Percentiles rank a stretch among this genome's conserved stretches.
phyloP scores from a whole-genome alignment of 768 basidiomycete species.

The Dacryopinax spathularia region DNA sequence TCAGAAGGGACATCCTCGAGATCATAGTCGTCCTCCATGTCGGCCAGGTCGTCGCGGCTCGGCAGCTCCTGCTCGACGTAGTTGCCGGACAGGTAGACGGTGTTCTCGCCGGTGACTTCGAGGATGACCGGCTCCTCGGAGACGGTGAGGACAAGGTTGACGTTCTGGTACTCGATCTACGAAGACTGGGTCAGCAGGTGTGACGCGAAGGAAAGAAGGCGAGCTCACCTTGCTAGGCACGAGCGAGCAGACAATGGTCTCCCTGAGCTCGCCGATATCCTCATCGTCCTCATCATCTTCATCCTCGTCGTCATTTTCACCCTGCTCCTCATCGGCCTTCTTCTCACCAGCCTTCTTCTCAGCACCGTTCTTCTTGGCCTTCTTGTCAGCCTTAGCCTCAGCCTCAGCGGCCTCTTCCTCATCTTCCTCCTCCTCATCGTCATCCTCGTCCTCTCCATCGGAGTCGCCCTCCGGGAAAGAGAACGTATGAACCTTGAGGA shows the following conservation, averaged over 20 bases:
- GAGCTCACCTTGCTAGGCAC: constrained; percentile 58
- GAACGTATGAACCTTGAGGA: constrained; percentile 40
- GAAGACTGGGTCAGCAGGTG: not conserved
- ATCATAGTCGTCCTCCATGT: constrained; percentile 35
- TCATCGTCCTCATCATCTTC: constrained; percentile 17
- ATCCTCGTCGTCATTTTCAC: constrained; percentile 27
- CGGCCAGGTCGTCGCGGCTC: constrained; percentile 7
- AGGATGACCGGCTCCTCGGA: constrained; percentile 43
- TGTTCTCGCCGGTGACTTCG: constrained; percentile 66
- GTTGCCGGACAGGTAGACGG: constrained; percentile 69
- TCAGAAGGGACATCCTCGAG: constrained; percentile 71
- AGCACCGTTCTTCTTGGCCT: constrained; percentile 12
- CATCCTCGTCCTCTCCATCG: constrained; percentile 31
- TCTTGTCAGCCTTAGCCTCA: constrained; percentile 13
- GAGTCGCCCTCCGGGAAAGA: constrained; percentile 32
- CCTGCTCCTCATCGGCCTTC: constrained; percentile 27
- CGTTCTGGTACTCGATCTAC: constrained; percentile 62
- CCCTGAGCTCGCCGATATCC: constrained; percentile 5
- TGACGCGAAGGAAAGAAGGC: not conserved
- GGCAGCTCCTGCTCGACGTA: constrained; percentile 40
- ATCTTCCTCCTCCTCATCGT: constrained; percentile 32
- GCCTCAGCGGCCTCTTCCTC: constrained; percentile 15
- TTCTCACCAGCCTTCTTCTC: constrained; percentile 12
- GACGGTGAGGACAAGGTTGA: constrained; percentile 56
- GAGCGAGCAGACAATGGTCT: constrained; percentile 50